Percentiles rank a stretch among this genome's conserved stretches.
Conservation (phyloP, 441 rosid species). For the Gossypium davidsonii region DNA sequence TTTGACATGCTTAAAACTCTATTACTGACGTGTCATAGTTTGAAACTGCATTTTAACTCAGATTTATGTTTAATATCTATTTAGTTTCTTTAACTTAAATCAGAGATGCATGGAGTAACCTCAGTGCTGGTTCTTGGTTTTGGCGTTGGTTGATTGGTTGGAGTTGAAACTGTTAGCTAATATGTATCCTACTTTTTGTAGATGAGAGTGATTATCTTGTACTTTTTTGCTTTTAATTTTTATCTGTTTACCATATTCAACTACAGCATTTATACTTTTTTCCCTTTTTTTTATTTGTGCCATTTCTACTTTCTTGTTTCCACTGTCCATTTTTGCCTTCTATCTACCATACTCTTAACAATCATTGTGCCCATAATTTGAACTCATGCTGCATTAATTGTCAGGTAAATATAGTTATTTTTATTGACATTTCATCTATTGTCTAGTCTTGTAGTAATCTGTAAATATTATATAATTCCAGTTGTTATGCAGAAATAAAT, state of each 20-base stretch:
- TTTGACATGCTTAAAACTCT: background rate
- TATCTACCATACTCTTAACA: background rate
- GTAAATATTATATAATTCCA: constrained; percentile 1
- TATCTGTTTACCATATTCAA: background rate
- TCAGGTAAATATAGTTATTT: constrained; percentile 1
- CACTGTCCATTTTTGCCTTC: background rate
- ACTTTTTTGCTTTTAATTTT: background rate
- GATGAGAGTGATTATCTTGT: constrained; percentile 7
- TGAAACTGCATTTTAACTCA: constrained; percentile 18
- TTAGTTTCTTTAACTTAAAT: constrained; percentile 47
- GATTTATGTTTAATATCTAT: constrained; percentile 16
- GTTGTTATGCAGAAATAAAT: background rate
- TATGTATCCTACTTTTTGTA: constrained; percentile 50
- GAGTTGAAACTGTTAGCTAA: constrained; percentile 35
- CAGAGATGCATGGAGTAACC: constrained; percentile 51
- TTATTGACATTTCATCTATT: constrained; percentile 2
- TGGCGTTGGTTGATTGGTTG: constrained; percentile 43
- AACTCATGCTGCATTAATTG: background rate
- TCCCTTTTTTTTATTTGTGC: background rate
- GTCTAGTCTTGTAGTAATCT: background rate
- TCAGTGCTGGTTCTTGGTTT: constrained; percentile 47
- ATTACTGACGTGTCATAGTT: constrained; percentile 8
- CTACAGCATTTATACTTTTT: background rate
- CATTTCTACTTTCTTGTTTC: background rate
- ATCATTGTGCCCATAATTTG: background rate